A percentile compares a stretch with the other conserved stretches of the same genome.
phyloP scores from a whole-genome alignment of 164 flowering plant species.

The Buxus sempervirens region DNA sequence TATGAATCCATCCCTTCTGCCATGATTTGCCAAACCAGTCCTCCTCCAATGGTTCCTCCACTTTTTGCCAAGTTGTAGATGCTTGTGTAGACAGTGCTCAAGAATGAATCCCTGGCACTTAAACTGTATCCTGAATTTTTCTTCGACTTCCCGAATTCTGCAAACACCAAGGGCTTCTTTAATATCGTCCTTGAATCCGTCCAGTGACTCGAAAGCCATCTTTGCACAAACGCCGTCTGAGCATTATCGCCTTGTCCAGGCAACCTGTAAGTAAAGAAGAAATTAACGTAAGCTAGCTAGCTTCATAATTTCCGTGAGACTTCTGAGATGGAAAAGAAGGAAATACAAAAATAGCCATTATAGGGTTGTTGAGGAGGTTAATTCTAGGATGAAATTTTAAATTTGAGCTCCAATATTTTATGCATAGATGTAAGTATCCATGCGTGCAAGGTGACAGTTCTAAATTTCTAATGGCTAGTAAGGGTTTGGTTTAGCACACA shows the following conservation, averaged over 20 bases:
- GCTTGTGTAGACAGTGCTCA: conserved; percentile 17
- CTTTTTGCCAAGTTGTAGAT: conserved; percentile 22
- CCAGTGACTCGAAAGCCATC: conserved; percentile 32
- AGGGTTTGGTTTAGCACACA: not conserved
- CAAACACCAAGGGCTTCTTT: conserved; percentile 28
- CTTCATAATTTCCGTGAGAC: not conserved
- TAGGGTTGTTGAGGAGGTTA: no score
- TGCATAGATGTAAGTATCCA: no score
- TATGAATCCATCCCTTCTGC: conserved; percentile 29
- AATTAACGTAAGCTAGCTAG: not conserved
- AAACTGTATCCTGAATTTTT: conserved; percentile 18
- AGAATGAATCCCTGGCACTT: conserved; percentile 11
- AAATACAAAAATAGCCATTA: no score
- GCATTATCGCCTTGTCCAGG: conserved; percentile 15
- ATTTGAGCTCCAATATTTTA: no score
- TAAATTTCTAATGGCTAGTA: no score
- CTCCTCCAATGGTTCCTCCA: conserved; percentile 20
- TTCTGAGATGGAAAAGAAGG: no score
- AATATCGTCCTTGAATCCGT: conserved; percentile 22
- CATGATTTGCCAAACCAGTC: conserved; percentile 31
- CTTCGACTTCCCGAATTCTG: conserved; percentile 21
- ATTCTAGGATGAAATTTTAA: no score
- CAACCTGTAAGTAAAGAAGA: conserved; percentile 15
- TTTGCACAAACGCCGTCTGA: conserved; percentile 23
- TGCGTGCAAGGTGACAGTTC: no score